Base-by-base conservation (phyloP, 2,329 filamentous ascomycete species). In the Diplodia corticola region DNA sequence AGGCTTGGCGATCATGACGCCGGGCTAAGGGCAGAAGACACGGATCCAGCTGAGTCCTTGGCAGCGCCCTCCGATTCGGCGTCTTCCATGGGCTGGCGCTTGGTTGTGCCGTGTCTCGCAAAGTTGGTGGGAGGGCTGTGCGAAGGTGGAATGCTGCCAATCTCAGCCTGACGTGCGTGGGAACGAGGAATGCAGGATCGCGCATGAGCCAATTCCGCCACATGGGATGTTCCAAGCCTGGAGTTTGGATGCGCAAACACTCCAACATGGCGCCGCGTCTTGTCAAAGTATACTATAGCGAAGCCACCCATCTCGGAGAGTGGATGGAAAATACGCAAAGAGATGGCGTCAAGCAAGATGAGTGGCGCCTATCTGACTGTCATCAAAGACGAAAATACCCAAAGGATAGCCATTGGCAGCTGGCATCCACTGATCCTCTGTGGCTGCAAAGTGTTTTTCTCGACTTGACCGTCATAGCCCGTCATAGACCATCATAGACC, bases 121-220 rank as follows among this genome's bases (percentile, higher is more conserved):
- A 20, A 24, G 44, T 50, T 24, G 57, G 26, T 33, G 26, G 37
- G 54, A 30, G 24, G 24, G 40, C 30, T 33, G 30, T 15, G 30
- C n/a, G 57, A 35, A 61, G 17, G 57, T 10, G 57, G 57, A 61
- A 61, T 61, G 57, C 24, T 49, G 57, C 44, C 20, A 49, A 61
- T 49, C 26, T 49, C 26, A 33, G 28, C 13, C n/a, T 24, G 33
- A 61, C 13, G 6, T 20, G 17, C 7, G 57, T 30, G 57, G 6
- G 24, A n/a, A 61, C 35, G 57, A 61, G 57, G 57, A 61, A 61
- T 61, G 57, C 1, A 61, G 40, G 57, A 50, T 22, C 40, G 6
- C 37, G n/a, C 44, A 40, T 24, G n/a, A 37, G 12, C n/a, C 40
- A 61, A 37, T 9, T 13, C 4, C 12, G 55, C 55, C 55, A 48